Conservation (phyloP, 2,329 filamentous ascomycete species). For the Neopestalotiopsis sp. region DNA sequence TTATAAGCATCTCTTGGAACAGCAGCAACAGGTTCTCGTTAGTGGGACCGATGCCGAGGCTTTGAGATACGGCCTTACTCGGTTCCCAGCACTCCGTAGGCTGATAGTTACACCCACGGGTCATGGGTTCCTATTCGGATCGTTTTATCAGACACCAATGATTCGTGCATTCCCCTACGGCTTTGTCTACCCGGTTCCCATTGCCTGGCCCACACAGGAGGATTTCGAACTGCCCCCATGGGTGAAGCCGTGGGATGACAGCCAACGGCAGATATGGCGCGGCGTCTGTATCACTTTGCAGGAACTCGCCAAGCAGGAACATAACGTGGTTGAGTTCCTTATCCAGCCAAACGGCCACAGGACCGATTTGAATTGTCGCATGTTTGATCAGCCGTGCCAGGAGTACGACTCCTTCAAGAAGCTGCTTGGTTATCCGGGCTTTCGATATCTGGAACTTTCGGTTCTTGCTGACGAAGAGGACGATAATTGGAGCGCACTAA, state of each 20-base stretch:
- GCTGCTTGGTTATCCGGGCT: background rate
- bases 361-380: background rate
- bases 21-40: background rate
- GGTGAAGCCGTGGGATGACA: background rate
- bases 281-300: background rate
- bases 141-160: slow-evolving; percentile 12
- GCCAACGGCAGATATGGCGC: background rate
- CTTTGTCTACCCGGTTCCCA: slow-evolving; percentile 8
- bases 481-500: background rate
- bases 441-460: background rate
- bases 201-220: slow-evolving; percentile 1
- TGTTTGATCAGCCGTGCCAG: background rate
- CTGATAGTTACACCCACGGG: slow-evolving; percentile 7
- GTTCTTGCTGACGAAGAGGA: background rate
- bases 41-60: background rate
- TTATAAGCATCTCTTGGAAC: background rate
- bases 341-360: background rate
- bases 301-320: background rate
- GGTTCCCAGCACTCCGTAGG: background rate
- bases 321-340: background rate
- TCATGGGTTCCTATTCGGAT: background rate
- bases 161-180: slow-evolving; percentile 2
- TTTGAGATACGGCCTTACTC: background rate
- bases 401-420: background rate
- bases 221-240: background rate